Evolutionary conservation across 179 eudicot genomes (phyloP).

Genomic region (Gypsophila paniculata): DNA sequence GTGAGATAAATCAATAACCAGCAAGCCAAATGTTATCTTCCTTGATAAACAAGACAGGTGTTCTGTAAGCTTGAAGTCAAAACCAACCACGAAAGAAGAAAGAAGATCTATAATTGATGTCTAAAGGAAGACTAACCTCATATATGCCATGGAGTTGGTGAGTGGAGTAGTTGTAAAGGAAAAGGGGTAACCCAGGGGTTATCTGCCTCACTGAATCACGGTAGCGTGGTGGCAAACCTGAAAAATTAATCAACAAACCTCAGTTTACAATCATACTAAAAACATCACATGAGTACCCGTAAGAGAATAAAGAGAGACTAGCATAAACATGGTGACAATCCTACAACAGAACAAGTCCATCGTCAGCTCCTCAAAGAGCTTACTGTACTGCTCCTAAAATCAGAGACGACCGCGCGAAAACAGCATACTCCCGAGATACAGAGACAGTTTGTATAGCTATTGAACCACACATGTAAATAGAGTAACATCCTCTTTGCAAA

Average conservation of each 20-base stretch:
- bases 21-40: conserved; percentile 18
- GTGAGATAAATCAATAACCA: conserved; percentile 16
- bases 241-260: conserved; percentile 14
- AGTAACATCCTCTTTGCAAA: too few species aligned
- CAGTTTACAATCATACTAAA: neutral
- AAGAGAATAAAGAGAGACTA: neutral
- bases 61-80: conserved; percentile 14
- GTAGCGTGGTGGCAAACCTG: conserved; percentile 95
- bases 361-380: neutral
- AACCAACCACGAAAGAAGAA: conserved; percentile 31
- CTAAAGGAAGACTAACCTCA: conserved; percentile 53
- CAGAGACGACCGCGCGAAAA: neutral
- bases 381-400: too few species aligned
- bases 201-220: conserved; percentile 93
- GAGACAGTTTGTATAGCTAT: too few species aligned
- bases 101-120: too few species aligned
- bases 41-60: neutral
- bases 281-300: too few species aligned
- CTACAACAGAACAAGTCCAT: neutral
- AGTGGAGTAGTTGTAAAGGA: conserved; percentile 97
- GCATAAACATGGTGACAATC: neutral
- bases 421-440: too few species aligned
- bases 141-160: conserved; percentile 97
- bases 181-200: conserved; percentile 93
- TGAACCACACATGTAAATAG: too few species aligned